A percentile compares a stretch with the other conserved stretches of the same genome.
These are phyloP conservation scores for Petrea volubilis DNA, from an alignment of 257 asterid species.

Conservation along the genomic window DNA sequence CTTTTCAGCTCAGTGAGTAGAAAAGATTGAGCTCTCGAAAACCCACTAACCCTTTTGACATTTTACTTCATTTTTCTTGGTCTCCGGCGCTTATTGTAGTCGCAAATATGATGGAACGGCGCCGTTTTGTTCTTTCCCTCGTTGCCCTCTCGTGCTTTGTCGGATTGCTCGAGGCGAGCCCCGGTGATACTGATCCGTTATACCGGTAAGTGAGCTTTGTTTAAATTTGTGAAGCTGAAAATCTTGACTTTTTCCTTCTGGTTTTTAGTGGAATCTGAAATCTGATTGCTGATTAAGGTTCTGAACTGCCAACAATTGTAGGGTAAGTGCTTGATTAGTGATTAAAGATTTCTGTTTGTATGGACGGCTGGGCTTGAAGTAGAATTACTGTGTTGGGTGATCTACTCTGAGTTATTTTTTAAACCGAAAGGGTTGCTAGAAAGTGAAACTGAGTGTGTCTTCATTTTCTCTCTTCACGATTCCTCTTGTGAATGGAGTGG, in stretches of 20 bases:
- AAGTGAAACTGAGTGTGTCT: too few species aligned
- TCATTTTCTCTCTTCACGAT: too few species aligned
- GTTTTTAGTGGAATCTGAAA: background rate
- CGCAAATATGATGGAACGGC: constrained; percentile 41
- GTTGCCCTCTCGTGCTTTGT: constrained; percentile 36
- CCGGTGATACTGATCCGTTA: constrained; percentile 75
- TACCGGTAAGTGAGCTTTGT: constrained; percentile 59
- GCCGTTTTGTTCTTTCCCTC: constrained; percentile 39
- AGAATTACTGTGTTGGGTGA: background rate
- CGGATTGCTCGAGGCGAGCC: constrained; percentile 51
- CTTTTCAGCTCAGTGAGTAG: constrained; percentile 29
- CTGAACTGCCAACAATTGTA: background rate
- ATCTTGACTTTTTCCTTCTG: background rate
- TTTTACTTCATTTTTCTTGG: constrained; percentile 10
- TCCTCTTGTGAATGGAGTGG: too few species aligned
- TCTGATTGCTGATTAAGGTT: background rate
- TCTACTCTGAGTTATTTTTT: too few species aligned
- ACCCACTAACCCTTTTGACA: constrained; percentile 21
- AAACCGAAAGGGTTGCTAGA: too few species aligned
- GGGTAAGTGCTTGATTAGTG: background rate
- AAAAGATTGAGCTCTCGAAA: constrained; percentile 12
- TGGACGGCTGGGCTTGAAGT: constrained; percentile 15
- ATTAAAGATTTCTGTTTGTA: background rate
- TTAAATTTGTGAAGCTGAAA: background rate
- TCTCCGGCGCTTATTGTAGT: background rate